Evolutionary conservation across 2,329 filamentous ascomycete species (phyloP).

Genomic region (Aspergillus cejpii): DNA sequence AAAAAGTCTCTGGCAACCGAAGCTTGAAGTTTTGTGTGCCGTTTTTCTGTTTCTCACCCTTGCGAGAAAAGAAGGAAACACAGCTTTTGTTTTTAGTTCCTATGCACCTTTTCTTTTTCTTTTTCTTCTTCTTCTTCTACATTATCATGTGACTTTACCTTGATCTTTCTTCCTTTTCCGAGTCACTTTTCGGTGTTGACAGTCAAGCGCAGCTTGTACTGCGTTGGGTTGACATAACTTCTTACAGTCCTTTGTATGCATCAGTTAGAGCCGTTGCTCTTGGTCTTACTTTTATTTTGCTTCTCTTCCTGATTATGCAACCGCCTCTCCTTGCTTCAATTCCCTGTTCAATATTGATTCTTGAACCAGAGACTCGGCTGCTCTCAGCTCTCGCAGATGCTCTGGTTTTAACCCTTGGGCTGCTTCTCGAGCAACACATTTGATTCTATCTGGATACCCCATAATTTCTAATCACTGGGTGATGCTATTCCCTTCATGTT

Average conservation of each 20-base stretch:
- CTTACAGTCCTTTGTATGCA: neutral
- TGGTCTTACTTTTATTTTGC: constrained; percentile 3
- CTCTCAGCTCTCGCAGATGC: neutral
- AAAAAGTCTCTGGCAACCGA: constrained; percentile 42
- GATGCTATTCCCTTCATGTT: constrained; percentile 10
- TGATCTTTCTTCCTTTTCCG: neutral
- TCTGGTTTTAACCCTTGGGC: neutral
- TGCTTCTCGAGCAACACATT: constrained; percentile 16
- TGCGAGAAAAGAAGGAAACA: constrained; percentile 1
- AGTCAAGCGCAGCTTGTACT: neutral
- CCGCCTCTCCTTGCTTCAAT: constrained; percentile 12
- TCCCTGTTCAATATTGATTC: constrained; percentile 7
- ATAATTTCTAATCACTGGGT: constrained; percentile 21
- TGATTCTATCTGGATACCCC: constrained; percentile 22
- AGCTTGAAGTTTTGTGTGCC: constrained; percentile 13
- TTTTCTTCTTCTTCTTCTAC: constrained; percentile 6
- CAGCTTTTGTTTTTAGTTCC: constrained; percentile 16
- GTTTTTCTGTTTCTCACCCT: constrained; percentile 17
- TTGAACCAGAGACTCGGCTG: constrained; percentile 12
- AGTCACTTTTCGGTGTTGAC: too few species aligned
- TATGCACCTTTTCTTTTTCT: constrained; percentile 8
- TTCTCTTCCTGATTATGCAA: constrained; percentile 14
- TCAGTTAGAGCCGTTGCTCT: neutral
- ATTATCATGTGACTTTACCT: constrained; percentile 4
- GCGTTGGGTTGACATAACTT: neutral